Base-by-base conservation (phyloP, 2,329 filamentous ascomycete genomes). In the Periconia sp. region DNA sequence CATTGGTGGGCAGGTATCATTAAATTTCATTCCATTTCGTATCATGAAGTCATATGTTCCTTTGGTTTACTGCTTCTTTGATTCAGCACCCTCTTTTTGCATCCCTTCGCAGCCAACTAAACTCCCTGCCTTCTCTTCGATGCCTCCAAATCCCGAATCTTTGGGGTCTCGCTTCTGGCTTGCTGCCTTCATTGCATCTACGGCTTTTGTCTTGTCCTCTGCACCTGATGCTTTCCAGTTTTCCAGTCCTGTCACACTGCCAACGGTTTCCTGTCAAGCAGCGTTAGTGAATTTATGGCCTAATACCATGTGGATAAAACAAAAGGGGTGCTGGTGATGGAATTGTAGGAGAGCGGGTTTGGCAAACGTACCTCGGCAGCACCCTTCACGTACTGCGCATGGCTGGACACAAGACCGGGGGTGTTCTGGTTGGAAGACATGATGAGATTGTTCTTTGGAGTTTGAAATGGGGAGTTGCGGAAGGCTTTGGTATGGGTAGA, bases 311-410 rank as follows among this genome's bases (percentile, higher is more conserved):
- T 17, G 23, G 41, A 31, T 30, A 30, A n/a, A n/a, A n/a, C n/a
- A n/a, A n/a, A n/a, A n/a, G n/a, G n/a, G n/a, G n/a, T n/a, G n/a
- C n/a, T 9, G 11, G 41, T 50, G 3, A 59, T 35, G 49, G 23
- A 49, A 20, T 48, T 7, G 27, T 37, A 11, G n/a, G 13, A 42
- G 19, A 17, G 45, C 47, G 30, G 45, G 13, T 40, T 14, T 5
- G 15, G 20, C 30, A 11, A 35, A 35, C 73, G 52, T 72, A 86
- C 87, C 76, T 88, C 85, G 51, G 84, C 81, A 7, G 84, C 84
- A 49, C 87, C 87, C 65, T 89, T 90, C 64, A 84, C 80, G 64
- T 88, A 90, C 65, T 89, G 83, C 31, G 80, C 85, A 68, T 90
- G 87, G 41, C 82, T 80, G 54, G 80, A 77, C 42, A 89, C 66